A percentile compares a stretch with the other conserved stretches of the same genome.
These are phyloP conservation scores for Annulohypoxylon truncatum DNA, from an alignment of 2,329 filamentous ascomycete species.

Conservation along the genomic window DNA sequence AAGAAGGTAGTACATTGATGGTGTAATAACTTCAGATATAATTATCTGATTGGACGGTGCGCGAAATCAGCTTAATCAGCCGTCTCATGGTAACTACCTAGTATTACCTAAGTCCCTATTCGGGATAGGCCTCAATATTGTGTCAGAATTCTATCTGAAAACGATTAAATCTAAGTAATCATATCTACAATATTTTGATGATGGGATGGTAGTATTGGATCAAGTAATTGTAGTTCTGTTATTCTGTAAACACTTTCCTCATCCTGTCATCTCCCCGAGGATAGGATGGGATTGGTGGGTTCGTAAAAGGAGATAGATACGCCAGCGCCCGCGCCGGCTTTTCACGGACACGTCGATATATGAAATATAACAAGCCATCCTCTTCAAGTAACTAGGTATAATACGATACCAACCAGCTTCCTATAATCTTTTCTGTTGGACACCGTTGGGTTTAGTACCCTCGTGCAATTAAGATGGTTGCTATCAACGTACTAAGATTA, in stretches of 20 bases:
- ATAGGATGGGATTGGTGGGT: constrained; percentile 10
- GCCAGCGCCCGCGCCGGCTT: background rate
- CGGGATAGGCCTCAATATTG: background rate
- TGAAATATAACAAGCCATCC: background rate
- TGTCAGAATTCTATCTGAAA: constrained; percentile 1
- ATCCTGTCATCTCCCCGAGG: background rate
- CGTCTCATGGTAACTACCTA: background rate
- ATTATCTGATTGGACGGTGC: too few species aligned
- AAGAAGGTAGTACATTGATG: too few species aligned
- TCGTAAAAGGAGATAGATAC: constrained; percentile 21
- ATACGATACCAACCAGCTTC: background rate
- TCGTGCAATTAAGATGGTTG: constrained; percentile 21
- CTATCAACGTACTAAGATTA: constrained; percentile 4
- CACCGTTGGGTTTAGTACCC: too few species aligned
- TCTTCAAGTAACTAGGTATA: background rate
- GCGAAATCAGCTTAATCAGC: constrained; percentile 12
- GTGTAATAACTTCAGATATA: too few species aligned
- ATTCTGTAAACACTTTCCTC: background rate
- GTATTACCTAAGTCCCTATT: too few species aligned
- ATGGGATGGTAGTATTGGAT: background rate
- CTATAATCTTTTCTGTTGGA: background rate
- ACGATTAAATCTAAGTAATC: background rate
- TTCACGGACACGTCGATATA: background rate
- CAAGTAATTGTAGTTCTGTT: background rate
- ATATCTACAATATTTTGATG: background rate